Base-by-base conservation (phyloP, 2,329 filamentous ascomycete species). In the Myriangium duriaei region DNA sequence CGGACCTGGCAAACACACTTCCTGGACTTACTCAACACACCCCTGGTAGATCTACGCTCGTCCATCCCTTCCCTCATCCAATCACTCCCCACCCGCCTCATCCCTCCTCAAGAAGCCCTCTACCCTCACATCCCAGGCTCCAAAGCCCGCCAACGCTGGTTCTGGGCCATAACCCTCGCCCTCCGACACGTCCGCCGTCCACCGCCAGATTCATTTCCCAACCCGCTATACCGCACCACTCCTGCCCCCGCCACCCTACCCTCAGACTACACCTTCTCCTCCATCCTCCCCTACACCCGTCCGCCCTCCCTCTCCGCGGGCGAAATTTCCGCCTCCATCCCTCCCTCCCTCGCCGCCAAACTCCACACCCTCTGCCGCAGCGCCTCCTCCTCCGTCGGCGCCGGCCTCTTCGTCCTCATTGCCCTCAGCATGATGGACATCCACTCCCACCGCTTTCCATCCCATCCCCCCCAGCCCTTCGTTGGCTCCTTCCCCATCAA, bases 351-450 rank as follows among this genome's bases (percentile, higher is more conserved):
- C 2, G 61, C 62, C 1, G 40, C 48, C 4, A 54, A 54, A 9
- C 46, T 67, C 2, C 54, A 60, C n/a, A 39, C 47, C 3, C 49
- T 66, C 26, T 64, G 59, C 34, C 57, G 59, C 6, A 48, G 51
- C 13, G 55, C 54, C 1, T 49, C 54, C 5, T 55, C 59, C 9
- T 61, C 55, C 37, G 51, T 67, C 4, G 64, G 64, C 1, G 59
- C 64, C 0, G 63, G 61, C 0, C 62, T 59, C 40, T 67, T 67
- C 48, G 63, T 64, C 3, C 56, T 68, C 5, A 57, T 59, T 2
- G 64, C 58, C 0, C 46, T 67, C n/a, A 47, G 54, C 1, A 67
- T 66, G 63, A 66, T 66, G 62, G 55, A 59, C 7, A 48, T 66
- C 1, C 47, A 67, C 42, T 58, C 64, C 38, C 30, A 43, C 1